phyloP scores from a whole-genome alignment of 148 eudicot genomes.

The Linanthus parryae region DNA sequence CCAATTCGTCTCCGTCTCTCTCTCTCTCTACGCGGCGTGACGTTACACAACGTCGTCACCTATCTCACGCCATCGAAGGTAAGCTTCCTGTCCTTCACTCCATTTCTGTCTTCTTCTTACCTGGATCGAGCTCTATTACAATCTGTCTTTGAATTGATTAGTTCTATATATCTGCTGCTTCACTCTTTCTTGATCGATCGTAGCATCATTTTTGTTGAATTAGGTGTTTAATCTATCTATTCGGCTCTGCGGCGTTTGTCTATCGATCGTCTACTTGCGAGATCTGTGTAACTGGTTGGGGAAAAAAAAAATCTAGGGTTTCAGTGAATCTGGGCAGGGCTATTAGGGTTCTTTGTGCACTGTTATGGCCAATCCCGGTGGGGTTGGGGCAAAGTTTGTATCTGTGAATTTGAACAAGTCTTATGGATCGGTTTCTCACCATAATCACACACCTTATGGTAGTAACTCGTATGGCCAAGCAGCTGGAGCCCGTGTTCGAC shows the following conservation, averaged over 20 bases:
- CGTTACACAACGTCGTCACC: conserved; percentile 13
- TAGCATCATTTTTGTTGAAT: too few species aligned
- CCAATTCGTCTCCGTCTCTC: not conserved
- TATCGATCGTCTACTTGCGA: conserved; percentile 3
- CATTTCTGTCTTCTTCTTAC: not conserved
- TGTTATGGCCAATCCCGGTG: conserved; percentile 77
- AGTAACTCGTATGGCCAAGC: conserved; percentile 44
- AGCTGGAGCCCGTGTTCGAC: conserved; percentile 25
- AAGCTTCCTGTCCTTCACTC: conserved; percentile 10
- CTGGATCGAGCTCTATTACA: not conserved
- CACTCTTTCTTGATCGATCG: too few species aligned
- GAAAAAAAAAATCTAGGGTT: conserved; percentile 10
- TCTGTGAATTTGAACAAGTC: conserved; percentile 92
- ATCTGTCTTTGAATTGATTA: not conserved
- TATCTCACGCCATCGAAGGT: conserved; percentile 20
- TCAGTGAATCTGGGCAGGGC: conserved; percentile 30
- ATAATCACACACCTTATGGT: conserved; percentile 19
- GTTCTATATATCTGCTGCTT: not conserved
- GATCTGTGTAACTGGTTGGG: conserved; percentile 18
- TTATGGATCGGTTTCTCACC: conserved; percentile 56
- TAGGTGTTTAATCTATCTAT: too few species aligned
- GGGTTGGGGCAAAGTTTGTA: conserved; percentile 58
- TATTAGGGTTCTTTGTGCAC: conserved; percentile 22
- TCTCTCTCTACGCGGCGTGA: conserved; percentile 20
- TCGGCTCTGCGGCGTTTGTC: too few species aligned